Evolutionary conservation across 2,329 filamentous ascomycete species (phyloP), one percentile per base, ranked within the genome.

Genomic region (Nigrospora oryzae): DNA sequence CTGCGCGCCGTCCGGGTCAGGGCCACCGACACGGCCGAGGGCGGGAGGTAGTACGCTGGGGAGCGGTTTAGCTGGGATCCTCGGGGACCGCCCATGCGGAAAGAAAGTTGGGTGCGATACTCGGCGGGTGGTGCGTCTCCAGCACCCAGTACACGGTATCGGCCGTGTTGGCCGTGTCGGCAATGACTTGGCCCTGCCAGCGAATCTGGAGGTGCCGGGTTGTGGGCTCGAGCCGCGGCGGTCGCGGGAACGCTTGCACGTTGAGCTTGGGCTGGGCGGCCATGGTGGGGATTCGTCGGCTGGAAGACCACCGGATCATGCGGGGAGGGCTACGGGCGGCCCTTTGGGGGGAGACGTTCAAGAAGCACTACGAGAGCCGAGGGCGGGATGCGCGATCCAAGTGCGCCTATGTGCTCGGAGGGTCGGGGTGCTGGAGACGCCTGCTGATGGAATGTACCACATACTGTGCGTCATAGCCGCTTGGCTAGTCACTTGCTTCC

Each of bases 51-150:
- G 59, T 82, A 83, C 28, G 78, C 73, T 77, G 49, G 33, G 32
- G 5, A 37, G 14, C 4, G 8, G 7, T 6, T 28, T 28, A 28
- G 23, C 8, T 28, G 23, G 5, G 8, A 28, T 6, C 5, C 23
- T 23, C 15, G 23, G 19, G n/a, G 35, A 39, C 31, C 35, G 43
- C 23, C 42, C 17, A 17, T 42, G 33, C 15, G 16, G 32, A 38
- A 32, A 23, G 14, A 34, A 38, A 30, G 15, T 31, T 13, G 64
- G 66, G 7, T 28, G 5, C 4, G 7, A 40, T 54, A 77, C 74
- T 81, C 5, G 79, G 79, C 32, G 79, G 75, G 52, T 82, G 78
- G 51, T 77, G 75, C 15, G 77, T 81, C 58, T 83, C 77, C 32
- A 83, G 63, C 4, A 79, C 77, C 78, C 79, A 81, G 56, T 73